phyloP scores from a whole-genome alignment of 345 rosid species.

The Pseudoturritis turrita region DNA sequence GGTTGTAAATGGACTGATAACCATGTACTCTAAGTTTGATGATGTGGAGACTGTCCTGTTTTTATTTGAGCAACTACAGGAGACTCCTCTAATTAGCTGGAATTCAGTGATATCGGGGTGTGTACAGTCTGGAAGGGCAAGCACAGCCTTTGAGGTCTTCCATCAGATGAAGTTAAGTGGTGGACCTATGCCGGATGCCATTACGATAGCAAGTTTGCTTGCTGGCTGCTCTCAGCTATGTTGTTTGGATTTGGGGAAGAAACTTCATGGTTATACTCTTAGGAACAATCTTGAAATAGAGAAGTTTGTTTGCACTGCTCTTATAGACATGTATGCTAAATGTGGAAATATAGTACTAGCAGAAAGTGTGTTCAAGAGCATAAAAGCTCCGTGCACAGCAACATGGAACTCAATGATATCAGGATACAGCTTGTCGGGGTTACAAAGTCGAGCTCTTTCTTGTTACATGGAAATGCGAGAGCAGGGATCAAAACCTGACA shows the following conservation, averaged over 20 bases:
- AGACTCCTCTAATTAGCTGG: constrained; percentile 63
- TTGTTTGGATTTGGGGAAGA: constrained; percentile 53
- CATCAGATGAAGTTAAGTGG: constrained; percentile 47
- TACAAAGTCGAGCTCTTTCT: constrained; percentile 48
- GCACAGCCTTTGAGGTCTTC: constrained; percentile 48
- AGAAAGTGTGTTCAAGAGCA: constrained; percentile 52
- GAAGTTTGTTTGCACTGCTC: constrained; percentile 73
- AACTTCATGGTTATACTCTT: constrained; percentile 51
- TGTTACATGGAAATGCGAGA: constrained; percentile 46
- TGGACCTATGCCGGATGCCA: constrained; percentile 49
- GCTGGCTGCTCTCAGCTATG: constrained; percentile 73
- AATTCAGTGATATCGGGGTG: constrained; percentile 81
- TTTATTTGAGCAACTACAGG: constrained; percentile 46
- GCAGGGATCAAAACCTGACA: constrained; percentile 55
- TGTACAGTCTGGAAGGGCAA: constrained; percentile 58
- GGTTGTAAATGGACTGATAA: constrained; percentile 69
- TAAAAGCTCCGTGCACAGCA: constrained; percentile 51
- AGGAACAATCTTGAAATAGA: constrained; percentile 49
- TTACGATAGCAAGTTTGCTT: constrained; percentile 61
- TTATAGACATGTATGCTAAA: constrained; percentile 75
- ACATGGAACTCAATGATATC: constrained; percentile 80
- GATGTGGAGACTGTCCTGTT: constrained; percentile 45
- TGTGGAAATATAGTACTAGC: constrained; percentile 58
- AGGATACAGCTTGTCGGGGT: constrained; percentile 63
- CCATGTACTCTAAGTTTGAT: constrained; percentile 59